Conservation (phyloP, 257 asterid genomes). For the Capsicum rhomboideum region DNA sequence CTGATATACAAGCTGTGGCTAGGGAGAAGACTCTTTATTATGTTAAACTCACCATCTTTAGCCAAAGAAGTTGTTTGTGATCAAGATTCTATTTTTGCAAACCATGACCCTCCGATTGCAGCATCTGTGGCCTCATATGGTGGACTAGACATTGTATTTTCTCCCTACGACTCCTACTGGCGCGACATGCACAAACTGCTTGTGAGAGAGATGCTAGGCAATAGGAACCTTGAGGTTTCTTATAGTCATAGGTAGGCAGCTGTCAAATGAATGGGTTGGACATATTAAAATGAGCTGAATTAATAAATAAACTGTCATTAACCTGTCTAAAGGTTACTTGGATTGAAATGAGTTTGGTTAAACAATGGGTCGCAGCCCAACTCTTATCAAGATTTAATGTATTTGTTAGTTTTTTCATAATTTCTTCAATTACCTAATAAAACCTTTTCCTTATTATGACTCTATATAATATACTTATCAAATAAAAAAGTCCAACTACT, state of each 20-base stretch:
- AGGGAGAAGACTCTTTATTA: constrained; percentile 17
- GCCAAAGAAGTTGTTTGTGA: constrained; percentile 24
- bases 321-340: too few relatives aligned
- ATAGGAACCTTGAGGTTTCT: constrained; percentile 17
- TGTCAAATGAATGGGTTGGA: too few relatives aligned
- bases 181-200: constrained; percentile 25
- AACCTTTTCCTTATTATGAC: too few relatives aligned
- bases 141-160: constrained; percentile 15
- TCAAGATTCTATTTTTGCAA: constrained; percentile 25
- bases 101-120: constrained; percentile 11
- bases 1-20: constrained; percentile 23
- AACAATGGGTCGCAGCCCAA: too few relatives aligned
- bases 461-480: too few relatives aligned
- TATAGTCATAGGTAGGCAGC: not conserved
- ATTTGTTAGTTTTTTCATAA: too few relatives aligned
- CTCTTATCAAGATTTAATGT: too few relatives aligned
- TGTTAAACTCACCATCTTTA: constrained; percentile 21
- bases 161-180: constrained; percentile 30
- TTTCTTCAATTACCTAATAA: too few relatives aligned
- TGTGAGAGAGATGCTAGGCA: constrained; percentile 26
- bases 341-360: too few relatives aligned
- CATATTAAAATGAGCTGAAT: too few relatives aligned
- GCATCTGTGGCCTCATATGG: constrained; percentile 12
- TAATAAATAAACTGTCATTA: too few relatives aligned
- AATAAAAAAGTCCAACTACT: too few relatives aligned